Evolutionary conservation across 352 stramenopile species (phyloP).

Genomic region (Phytophthora sp.): DNA sequence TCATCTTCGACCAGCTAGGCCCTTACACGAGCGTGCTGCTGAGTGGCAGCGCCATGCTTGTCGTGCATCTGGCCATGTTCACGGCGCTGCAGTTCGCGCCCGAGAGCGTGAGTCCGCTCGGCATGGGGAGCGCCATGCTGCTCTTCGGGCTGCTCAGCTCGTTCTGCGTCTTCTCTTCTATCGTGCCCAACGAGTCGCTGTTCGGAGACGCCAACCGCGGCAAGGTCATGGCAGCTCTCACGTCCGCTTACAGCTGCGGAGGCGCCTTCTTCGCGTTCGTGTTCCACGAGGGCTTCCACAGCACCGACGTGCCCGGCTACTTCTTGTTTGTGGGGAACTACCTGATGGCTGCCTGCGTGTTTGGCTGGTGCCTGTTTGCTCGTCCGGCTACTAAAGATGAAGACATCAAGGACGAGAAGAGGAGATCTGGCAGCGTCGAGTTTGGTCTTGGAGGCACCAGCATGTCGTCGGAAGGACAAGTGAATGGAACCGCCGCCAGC

Average conservation of each 20-base stretch:
- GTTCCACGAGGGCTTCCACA: conserved; percentile 66
- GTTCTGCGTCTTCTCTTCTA: conserved; percentile 79
- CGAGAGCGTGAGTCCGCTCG: conserved; percentile 46
- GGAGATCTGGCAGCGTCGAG: conserved; percentile 49
- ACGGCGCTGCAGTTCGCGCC: conserved; percentile 48
- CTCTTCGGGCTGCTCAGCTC: conserved; percentile 70
- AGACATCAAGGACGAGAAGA: conserved; percentile 14
- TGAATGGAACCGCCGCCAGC: conserved; percentile 19
- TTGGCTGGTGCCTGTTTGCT: conserved; percentile 59
- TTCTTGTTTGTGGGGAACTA: conserved; percentile 77
- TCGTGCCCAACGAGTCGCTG: conserved; percentile 81
- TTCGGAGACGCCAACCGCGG: conserved; percentile 73
- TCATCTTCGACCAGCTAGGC: conserved; percentile 75
- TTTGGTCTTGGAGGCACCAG: conserved; percentile 42
- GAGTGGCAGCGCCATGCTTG: conserved; percentile 46
- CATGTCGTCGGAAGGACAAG: conserved; percentile 24
- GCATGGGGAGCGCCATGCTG: conserved; percentile 59
- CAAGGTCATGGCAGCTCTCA: conserved; percentile 78
- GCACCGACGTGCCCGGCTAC: conserved; percentile 62
- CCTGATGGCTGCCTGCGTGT: conserved; percentile 48
- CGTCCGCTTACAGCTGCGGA: conserved; percentile 79
- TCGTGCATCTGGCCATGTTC: conserved; percentile 51
- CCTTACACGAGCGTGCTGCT: conserved; percentile 64
- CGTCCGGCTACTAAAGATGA: conserved; percentile 18
- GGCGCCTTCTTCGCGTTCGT: conserved; percentile 79